phyloP scores from a whole-genome alignment of 345 rosid species.

The Boechera retrofracta region DNA sequence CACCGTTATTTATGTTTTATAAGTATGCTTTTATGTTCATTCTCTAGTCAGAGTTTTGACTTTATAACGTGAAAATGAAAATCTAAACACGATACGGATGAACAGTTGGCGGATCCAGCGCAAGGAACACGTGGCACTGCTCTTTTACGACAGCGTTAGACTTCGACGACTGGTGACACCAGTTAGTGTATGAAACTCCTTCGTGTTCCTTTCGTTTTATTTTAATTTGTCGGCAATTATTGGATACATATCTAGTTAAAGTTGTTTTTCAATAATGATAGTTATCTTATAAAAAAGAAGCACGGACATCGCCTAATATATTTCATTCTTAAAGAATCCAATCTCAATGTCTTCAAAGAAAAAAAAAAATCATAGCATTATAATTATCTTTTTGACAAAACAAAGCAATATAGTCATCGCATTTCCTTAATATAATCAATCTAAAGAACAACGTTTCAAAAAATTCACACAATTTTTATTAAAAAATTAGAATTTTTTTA shows the following conservation, averaged over 20 bases:
- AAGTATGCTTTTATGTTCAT: not conserved
- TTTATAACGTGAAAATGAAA: slow-evolving; percentile 20
- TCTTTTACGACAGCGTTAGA: not conserved
- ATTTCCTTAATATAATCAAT: too few species aligned
- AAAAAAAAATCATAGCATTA: too few species aligned
- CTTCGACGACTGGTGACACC: not conserved
- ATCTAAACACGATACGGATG: not conserved
- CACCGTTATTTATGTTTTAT: not conserved
- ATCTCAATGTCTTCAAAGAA: too few species aligned
- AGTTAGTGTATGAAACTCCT: not conserved
- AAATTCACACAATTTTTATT: too few species aligned
- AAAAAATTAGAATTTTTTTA: too few species aligned
- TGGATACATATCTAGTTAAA: not conserved
- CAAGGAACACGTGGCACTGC: slow-evolving; percentile 10
- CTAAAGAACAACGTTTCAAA: too few species aligned
- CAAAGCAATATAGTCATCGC: too few species aligned
- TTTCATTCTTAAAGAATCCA: not conserved
- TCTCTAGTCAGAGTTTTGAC: not conserved
- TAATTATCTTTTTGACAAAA: too few species aligned
- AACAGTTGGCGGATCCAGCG: not conserved
- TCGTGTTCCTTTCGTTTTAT: not conserved
- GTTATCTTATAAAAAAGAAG: not conserved
- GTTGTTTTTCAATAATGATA: not conserved
- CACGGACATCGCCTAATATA: not conserved
- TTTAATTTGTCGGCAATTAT: slow-evolving; percentile 18